Conservation (phyloP, 2,329 filamentous ascomycete species). For the Cordyceps farinosa region DNA sequence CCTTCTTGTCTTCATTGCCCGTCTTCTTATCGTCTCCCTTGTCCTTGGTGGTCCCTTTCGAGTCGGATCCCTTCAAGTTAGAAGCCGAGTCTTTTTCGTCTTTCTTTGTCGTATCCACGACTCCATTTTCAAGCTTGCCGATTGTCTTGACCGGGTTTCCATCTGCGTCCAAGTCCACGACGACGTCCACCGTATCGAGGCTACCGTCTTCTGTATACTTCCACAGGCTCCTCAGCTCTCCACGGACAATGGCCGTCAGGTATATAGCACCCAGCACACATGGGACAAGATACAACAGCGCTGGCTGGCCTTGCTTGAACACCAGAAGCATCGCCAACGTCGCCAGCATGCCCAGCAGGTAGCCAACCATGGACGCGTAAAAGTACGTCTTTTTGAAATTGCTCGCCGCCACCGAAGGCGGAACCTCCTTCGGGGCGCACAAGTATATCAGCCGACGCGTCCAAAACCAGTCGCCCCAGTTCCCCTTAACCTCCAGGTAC, state of each 20-base stretch:
- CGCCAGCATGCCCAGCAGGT: constrained; percentile 70
- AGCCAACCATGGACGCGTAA: constrained; percentile 70
- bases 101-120: constrained; percentile 35
- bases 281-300: constrained; percentile 87
- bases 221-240: constrained; percentile 76
- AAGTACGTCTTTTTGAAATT: constrained; percentile 85
- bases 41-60: constrained; percentile 9
- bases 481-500: constrained; percentile 60
- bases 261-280: constrained; percentile 73
- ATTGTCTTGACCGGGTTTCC: constrained; percentile 44
- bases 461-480: constrained; percentile 86
- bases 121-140: constrained; percentile 35
- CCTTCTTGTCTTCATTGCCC: constrained; percentile 16
- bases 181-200: constrained; percentile 51
- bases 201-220: constrained; percentile 71
- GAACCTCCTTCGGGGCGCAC: constrained; percentile 24
- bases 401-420: constrained; percentile 36
- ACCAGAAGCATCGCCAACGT: constrained; percentile 75
- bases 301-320: constrained; percentile 80
- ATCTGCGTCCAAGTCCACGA: constrained; percentile 51
- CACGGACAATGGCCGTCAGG: constrained; percentile 65
- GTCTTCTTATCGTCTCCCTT: constrained; percentile 21
- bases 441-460: constrained; percentile 38
- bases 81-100: constrained; percentile 22
- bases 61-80: constrained; percentile 16